Evolutionary conservation across 2,329 filamentous ascomycete genomes (phyloP).

Genomic region (Microsporum ferrugineum): DNA sequence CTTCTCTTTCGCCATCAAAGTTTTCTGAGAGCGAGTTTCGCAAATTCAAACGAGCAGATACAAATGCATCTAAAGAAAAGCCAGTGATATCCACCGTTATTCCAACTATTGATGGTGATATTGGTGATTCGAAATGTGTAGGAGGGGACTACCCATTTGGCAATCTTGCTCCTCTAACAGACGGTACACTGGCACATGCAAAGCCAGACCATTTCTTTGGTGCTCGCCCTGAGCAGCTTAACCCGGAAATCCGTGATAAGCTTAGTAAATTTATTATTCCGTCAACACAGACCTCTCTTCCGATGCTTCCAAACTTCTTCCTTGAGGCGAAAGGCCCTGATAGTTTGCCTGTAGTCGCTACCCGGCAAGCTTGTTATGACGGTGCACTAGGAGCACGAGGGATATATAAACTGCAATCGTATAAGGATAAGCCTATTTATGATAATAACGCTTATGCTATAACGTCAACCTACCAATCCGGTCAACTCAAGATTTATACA

Average conservation of each 20-base stretch:
- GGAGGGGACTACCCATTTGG: conserved; percentile 22
- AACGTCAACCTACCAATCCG: conserved; percentile 16
- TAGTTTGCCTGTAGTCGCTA: conserved; percentile 21
- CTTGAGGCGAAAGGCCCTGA: conserved; percentile 30
- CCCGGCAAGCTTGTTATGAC: conserved; percentile 29
- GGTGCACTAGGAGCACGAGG: conserved; percentile 29
- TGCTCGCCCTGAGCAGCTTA: conserved; percentile 21
- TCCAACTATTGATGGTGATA: conserved; percentile 17
- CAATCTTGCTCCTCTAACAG: conserved; percentile 29
- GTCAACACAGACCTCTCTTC: conserved; percentile 21
- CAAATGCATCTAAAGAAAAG: conserved; percentile 25
- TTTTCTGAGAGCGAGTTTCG: conserved; percentile 23
- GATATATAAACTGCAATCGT: conserved; percentile 31
- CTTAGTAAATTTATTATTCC: conserved; percentile 21
- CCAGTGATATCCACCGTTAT: conserved; percentile 25
- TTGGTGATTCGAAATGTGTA: conserved; percentile 16
- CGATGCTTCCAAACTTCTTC: conserved; percentile 34
- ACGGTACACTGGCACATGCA: conserved; percentile 17
- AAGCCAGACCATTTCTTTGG: conserved; percentile 26
- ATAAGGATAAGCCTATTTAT: conserved; percentile 21
- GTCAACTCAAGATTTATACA: conserved; percentile 8
- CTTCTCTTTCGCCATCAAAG: conserved; percentile 28
- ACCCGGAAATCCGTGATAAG: conserved; percentile 18
- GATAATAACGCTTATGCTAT: conserved; percentile 17
- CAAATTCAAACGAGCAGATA: conserved; percentile 22